Evolutionary conservation across 441 rosid genomes (phyloP).

Genomic region (Mallotus japonicus): DNA sequence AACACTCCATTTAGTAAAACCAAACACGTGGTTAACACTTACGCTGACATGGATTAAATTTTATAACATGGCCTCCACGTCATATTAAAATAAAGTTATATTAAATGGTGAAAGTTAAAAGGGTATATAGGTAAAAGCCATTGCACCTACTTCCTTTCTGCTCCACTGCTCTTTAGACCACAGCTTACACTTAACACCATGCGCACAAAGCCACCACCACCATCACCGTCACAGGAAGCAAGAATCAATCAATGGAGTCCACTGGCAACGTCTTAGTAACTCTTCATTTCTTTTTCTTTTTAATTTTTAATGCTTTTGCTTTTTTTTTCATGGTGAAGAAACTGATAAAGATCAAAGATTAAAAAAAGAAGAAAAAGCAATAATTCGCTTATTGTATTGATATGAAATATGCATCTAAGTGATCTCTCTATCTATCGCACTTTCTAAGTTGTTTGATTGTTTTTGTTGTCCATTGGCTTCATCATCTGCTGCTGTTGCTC

Average conservation of each 20-base stretch:
- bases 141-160: no score
- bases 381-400: not conserved
- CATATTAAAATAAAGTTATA: no score
- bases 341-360: not conserved
- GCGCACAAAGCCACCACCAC: not conserved
- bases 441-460: not conserved
- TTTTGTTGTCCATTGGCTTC: conserved; percentile 34
- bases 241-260: conserved; percentile 21
- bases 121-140: no score
- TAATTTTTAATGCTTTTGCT: no score
- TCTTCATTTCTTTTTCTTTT: not conserved
- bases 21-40: no score
- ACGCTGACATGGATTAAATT: no score
- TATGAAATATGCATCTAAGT: not conserved
- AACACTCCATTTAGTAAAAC: no score
- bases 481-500: conserved; percentile 27
- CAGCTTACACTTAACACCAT: no score
- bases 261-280: conserved; percentile 27
- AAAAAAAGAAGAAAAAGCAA: not conserved
- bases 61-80: no score
- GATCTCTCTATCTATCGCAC: not conserved
- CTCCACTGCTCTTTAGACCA: no score
- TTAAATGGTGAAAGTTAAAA: no score
- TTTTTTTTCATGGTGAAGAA: no score
- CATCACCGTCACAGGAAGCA: not conserved